These are phyloP conservation scores for Maudiozyma turicensis DNA, from an alignment of 805 yeast genomes.

Conservation along the genomic window DNA sequence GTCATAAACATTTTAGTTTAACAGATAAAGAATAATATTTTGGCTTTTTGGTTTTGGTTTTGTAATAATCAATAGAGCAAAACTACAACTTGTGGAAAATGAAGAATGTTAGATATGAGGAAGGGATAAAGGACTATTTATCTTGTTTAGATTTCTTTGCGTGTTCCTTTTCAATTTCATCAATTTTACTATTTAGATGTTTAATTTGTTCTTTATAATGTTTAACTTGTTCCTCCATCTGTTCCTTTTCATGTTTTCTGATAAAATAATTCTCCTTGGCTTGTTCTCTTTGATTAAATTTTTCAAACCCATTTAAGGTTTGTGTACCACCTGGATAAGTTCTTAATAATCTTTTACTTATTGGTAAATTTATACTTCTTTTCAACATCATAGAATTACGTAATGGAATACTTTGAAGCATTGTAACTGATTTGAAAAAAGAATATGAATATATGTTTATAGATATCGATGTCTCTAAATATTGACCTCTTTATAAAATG, in stretches of 20 bases:
- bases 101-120: background rate
- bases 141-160: background rate
- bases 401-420: background rate
- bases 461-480: too few relatives aligned
- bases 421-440: background rate
- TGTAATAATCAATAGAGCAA: too few relatives aligned
- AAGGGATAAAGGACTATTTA: background rate
- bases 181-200: conserved; percentile 38
- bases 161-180: conserved; percentile 15
- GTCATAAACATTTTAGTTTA: too few relatives aligned
- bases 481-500: too few relatives aligned
- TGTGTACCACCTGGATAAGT: conserved; percentile 1
- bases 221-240: conserved; percentile 65
- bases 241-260: conserved; percentile 82
- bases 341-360: background rate
- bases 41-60: too few relatives aligned
- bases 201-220: conserved; percentile 59
- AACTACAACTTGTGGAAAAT: too few relatives aligned
- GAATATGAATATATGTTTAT: background rate
- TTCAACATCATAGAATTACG: background rate
- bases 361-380: background rate
- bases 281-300: conserved; percentile 77
- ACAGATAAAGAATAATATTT: too few relatives aligned
- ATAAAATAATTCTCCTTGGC: conserved; percentile 83
- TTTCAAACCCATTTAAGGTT: conserved; percentile 29